phyloP scores from a whole-genome alignment of 306 rosid genomes.

The Oxytropis ochrocephala region DNA sequence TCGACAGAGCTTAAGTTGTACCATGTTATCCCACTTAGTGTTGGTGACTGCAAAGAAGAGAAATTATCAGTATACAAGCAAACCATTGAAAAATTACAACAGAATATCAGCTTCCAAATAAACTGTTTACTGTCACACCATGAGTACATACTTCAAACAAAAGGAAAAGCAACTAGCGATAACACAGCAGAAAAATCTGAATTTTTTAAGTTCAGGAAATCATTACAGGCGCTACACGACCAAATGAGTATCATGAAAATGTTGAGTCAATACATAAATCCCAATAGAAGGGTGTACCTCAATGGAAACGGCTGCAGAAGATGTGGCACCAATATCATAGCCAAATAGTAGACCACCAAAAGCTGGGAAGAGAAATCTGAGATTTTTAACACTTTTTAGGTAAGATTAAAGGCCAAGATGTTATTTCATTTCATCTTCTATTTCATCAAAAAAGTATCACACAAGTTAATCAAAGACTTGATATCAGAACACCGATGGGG shows the following conservation, averaged over 20 bases:
- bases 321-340: conserved; percentile 91
- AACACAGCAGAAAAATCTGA: not conserved
- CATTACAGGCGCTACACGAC: not conserved
- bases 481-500: not conserved
- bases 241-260: not conserved
- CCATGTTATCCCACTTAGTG: conserved; percentile 87
- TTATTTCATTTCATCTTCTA: not conserved
- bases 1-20: conserved; percentile 68
- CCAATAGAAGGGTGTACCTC: conserved; percentile 41
- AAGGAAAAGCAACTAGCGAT: not conserved
- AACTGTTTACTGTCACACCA: not conserved
- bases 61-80: conserved; percentile 12
- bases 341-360: conserved; percentile 89
- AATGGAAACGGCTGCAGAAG: conserved; percentile 72
- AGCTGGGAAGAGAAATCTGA: conserved; percentile 94
- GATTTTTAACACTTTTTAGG: conserved; percentile 18
- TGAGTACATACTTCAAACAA: not conserved
- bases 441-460: conserved; percentile 1
- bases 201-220: not conserved
- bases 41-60: conserved; percentile 55
- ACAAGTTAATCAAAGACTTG: not conserved
- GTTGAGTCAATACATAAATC: not conserved
- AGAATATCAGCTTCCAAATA: conserved; percentile 6
- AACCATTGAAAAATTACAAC: not conserved
- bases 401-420: not conserved